Conservation (phyloP, 2,329 filamentous ascomycete genomes). For the Trichoderma breve region DNA sequence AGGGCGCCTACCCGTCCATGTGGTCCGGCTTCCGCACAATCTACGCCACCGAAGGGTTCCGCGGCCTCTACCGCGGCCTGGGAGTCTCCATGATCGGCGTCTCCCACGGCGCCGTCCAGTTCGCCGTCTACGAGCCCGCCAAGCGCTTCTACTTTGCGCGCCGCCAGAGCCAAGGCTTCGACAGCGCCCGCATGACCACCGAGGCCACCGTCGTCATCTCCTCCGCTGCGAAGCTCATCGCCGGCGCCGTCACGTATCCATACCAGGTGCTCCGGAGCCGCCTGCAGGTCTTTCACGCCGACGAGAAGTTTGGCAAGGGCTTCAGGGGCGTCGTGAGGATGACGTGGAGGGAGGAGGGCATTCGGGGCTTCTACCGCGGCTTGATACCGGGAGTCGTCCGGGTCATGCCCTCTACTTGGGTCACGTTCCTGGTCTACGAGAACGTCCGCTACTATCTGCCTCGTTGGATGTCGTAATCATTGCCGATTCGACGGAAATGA, state of each 20-base stretch:
- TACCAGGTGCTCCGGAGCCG: slow-evolving; percentile 89
- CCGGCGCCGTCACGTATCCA: slow-evolving; percentile 87
- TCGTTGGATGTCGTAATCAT: slow-evolving; percentile 33
- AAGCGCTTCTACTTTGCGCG: slow-evolving; percentile 56
- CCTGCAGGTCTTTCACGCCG: slow-evolving; percentile 84
- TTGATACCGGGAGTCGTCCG: slow-evolving; percentile 84
- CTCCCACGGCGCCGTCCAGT: slow-evolving; percentile 89
- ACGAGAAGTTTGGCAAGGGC: slow-evolving; percentile 68
- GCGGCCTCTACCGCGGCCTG: slow-evolving; percentile 85
- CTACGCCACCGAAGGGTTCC: slow-evolving; percentile 66
- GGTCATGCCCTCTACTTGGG: slow-evolving; percentile 91
- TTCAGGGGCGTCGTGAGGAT: slow-evolving; percentile 66
- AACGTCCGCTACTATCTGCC: slow-evolving; percentile 76
- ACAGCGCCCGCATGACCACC: slow-evolving; percentile 53
- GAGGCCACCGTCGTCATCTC: slow-evolving; percentile 79
- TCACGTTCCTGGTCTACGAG: slow-evolving; percentile 96
- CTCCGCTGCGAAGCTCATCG: slow-evolving; percentile 78
- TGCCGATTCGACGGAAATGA: background rate
- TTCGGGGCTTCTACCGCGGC: slow-evolving; percentile 86
- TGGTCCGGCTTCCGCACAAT: slow-evolving; percentile 67
- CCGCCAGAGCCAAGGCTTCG: slow-evolving; percentile 27
- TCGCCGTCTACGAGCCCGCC: slow-evolving; percentile 83
- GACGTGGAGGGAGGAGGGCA: slow-evolving; percentile 77
- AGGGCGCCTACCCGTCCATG: slow-evolving; percentile 80
- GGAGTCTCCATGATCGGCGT: slow-evolving; percentile 82